Conservation (phyloP, 2,329 filamentous ascomycete species). For the Ophiosphaerella korrae region DNA sequence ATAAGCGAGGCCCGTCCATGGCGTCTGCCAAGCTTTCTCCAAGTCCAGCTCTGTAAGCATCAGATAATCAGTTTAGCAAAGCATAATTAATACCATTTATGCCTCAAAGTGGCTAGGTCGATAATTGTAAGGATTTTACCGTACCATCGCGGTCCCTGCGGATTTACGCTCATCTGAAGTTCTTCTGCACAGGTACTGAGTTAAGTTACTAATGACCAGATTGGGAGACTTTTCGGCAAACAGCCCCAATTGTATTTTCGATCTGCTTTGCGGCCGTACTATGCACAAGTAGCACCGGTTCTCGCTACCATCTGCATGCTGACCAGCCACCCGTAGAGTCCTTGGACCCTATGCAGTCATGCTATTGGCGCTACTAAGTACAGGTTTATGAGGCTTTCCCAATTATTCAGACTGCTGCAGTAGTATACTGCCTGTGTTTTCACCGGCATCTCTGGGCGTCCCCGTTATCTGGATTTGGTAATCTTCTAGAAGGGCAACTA, state of each 20-base stretch:
- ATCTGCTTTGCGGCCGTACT: neutral
- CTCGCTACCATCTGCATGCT: neutral
- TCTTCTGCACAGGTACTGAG: slow-evolving; percentile 1
- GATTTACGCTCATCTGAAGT: too few species aligned
- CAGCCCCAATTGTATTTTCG: neutral
- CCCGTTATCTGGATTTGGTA: slow-evolving; percentile 20
- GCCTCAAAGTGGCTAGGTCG: slow-evolving; percentile 27
- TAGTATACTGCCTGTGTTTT: slow-evolving; percentile 21
- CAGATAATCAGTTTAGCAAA: slow-evolving; percentile 22
- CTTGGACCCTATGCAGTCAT: neutral
- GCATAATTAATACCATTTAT: slow-evolving; percentile 19
- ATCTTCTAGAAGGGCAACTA: slow-evolving; percentile 28
- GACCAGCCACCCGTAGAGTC: neutral
- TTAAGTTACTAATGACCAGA: slow-evolving; percentile 10
- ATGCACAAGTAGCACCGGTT: neutral
- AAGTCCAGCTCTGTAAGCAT: slow-evolving; percentile 35
- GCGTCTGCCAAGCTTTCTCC: slow-evolving; percentile 1
- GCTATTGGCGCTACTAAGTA: neutral
- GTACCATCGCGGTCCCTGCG: slow-evolving; percentile 3
- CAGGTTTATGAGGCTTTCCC: slow-evolving; percentile 4
- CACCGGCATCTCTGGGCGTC: slow-evolving; percentile 5
- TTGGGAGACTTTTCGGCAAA: neutral
- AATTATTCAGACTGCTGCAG: slow-evolving; percentile 19
- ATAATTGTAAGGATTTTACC: slow-evolving; percentile 6
- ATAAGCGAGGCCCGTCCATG: slow-evolving; percentile 20